Base-by-base conservation (phyloP, 257 asterid species). In the Prunella vulgaris region DNA sequence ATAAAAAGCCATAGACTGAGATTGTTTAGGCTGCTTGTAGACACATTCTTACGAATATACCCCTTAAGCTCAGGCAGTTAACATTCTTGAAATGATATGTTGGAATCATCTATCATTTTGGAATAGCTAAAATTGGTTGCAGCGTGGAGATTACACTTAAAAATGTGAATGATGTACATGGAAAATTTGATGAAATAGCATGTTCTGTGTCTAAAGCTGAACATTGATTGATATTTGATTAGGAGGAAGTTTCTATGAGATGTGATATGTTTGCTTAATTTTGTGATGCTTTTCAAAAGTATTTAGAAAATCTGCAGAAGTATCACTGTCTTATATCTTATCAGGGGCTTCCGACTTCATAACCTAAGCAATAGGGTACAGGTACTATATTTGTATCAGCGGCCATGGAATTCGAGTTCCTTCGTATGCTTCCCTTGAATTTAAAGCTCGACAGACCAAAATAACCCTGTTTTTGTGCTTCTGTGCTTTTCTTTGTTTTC, bases 391-490 rank as follows among this genome's bases (percentile, higher is more conserved):
- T n/a, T n/a, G n/a, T n/a, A n/a, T n/a, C n/a, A n/a, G n/a, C n/a
- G n/a, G n/a, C n/a, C n/a, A n/a, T n/a, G n/a, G n/a, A n/a, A n/a
- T 78, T 80, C 46, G 13, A 75, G 60, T 46, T 66, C 20, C 40
- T 66, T 61, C 37, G 65, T 14, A 38, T 71, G 44, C 73, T 81
- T 66, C 85, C 83, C 75, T 81, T 85, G 13, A 68, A 64, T 57
- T 80, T 85, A 49, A 85, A 84, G 80, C 95, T 78, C 48, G 80
- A 71, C 44, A 72, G 82, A 74, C 78, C 78, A 25, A 84, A 77
- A 56, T 82, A 79, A 25, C 61, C 74, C 22, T 73, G 18, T 53
- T 78, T 84, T 51, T 48, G 63, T 2, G 28, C 12, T 48, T 75
- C 78, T 44, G 81, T 53, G 44, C 57, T 72, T 20, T 74, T 73